These are phyloP conservation scores for Arachnomyces sp. DNA, from an alignment of 2,329 filamentous ascomycete genomes.

Conservation along the genomic window DNA sequence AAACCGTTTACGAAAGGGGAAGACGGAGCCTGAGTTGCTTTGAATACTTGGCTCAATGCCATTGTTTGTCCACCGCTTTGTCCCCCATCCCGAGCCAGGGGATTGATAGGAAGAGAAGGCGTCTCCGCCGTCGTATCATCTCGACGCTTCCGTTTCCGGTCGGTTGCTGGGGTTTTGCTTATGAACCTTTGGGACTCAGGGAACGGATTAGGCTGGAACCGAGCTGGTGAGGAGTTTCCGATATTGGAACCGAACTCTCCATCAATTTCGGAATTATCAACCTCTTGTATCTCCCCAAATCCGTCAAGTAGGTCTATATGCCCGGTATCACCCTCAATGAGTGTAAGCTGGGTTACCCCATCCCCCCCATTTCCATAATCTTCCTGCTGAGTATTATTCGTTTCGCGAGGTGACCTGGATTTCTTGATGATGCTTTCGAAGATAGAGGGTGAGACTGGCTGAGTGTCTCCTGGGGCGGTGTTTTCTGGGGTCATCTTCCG, in stretches of 20 bases:
- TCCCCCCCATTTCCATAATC: constrained; percentile 19
- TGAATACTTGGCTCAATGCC: constrained; percentile 42
- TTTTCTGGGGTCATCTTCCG: constrained; percentile 29
- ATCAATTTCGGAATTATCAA: constrained; percentile 32
- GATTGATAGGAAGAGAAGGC: constrained; percentile 37
- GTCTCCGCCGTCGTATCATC: constrained; percentile 25
- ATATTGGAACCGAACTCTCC: constrained; percentile 27
- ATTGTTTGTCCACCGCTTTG: constrained; percentile 32
- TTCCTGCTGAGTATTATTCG: constrained; percentile 1
- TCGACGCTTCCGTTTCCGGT: constrained; percentile 26
- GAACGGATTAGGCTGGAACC: constrained; percentile 33
- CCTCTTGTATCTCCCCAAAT: constrained; percentile 23
- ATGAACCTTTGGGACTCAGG: constrained; percentile 42
- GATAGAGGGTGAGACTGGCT: constrained; percentile 38
- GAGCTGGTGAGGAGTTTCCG: constrained; percentile 31
- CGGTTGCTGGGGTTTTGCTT: constrained; percentile 34
- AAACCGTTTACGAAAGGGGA: constrained; percentile 35
- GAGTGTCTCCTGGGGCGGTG: constrained; percentile 34
- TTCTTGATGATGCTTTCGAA: constrained; percentile 35
- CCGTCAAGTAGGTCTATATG: constrained; percentile 37
- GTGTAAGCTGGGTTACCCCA: constrained; percentile 29
- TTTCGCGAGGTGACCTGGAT: constrained; percentile 18
- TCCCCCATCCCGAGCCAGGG: constrained; percentile 27
- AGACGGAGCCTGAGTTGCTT: constrained; percentile 40
- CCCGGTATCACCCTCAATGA: constrained; percentile 35